phyloP scores from a whole-genome alignment of 1,284 basidiomycete genomes.

The Rhodotorula sp. region DNA sequence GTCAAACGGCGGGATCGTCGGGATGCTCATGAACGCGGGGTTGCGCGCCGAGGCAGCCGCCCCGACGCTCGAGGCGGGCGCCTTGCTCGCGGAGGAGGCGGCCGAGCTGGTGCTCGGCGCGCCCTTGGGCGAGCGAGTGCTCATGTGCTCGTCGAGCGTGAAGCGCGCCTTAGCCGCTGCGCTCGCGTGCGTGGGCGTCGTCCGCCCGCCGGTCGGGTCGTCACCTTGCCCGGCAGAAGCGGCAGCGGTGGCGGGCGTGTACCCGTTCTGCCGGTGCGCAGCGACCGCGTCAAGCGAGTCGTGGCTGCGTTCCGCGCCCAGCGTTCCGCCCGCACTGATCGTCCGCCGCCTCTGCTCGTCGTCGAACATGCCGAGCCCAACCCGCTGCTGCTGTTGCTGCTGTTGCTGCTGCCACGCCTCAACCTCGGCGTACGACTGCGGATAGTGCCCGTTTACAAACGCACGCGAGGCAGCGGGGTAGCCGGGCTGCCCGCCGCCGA shows the following conservation, averaged over 20 bases:
- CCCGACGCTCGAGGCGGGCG: neutral
- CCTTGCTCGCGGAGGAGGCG: neutral
- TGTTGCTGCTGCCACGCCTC: neutral
- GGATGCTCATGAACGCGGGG: conserved; percentile 34
- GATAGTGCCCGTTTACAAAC: neutral
- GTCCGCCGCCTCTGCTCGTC: conserved; percentile 29
- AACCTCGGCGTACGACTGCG: neutral
- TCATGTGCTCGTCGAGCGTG: conserved; percentile 41
- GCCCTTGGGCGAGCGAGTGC: conserved; percentile 32
- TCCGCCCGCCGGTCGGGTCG: conserved; percentile 7
- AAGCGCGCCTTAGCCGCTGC: conserved; percentile 22
- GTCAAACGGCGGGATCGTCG: conserved; percentile 34
- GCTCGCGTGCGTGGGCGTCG: conserved; percentile 9
- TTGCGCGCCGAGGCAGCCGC: neutral
- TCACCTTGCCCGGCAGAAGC: neutral
- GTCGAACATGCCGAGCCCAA: neutral
- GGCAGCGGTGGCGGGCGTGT: neutral
- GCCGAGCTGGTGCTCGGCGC: neutral
- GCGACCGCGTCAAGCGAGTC: conserved; percentile 24
- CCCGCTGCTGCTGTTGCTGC: neutral
- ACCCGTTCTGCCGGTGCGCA: conserved; percentile 5
- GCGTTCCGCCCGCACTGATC: conserved; percentile 11
- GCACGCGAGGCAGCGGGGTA: neutral
- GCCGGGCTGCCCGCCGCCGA: neutral
- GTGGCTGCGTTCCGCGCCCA: neutral